Evolutionary conservation across 805 yeast genomes (phyloP).

Genomic region (Naumovozyma dairenensis): DNA sequence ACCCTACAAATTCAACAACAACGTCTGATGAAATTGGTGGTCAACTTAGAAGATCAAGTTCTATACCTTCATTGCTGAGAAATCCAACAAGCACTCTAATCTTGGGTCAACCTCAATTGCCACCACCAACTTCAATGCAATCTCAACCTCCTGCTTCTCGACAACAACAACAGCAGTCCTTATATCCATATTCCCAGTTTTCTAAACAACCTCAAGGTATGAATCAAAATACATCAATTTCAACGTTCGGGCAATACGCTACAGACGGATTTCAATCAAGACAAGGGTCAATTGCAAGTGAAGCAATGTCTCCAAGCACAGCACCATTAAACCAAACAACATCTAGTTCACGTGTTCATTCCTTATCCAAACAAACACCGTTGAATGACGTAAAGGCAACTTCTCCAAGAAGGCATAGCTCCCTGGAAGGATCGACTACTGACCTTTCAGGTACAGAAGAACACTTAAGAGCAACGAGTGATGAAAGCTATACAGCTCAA

Average conservation of each 20-base stretch:
- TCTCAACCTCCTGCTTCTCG: neutral
- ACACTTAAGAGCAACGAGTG: no score
- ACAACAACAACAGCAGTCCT: conserved; percentile 8
- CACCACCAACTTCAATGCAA: conserved; percentile 8
- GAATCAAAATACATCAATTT: conserved; percentile 10
- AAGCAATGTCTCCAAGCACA: conserved; percentile 25
- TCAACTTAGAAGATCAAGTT: conserved; percentile 18
- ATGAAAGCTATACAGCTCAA: no score
- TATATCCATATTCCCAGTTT: conserved; percentile 22
- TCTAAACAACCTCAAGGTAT: conserved; percentile 13
- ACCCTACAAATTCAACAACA: conserved; percentile 6
- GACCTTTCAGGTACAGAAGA: no score
- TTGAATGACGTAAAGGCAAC: no score
- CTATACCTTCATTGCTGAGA: conserved; percentile 22
- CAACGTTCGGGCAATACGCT: conserved; percentile 19
- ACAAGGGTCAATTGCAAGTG: conserved; percentile 24
- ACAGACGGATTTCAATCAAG: conserved; percentile 23
- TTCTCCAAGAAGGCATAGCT: no score
- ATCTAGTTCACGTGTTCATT: neutral
- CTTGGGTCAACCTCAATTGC: conserved; percentile 12
- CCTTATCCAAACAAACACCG: neutral
- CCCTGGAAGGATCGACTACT: no score
- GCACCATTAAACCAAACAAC: conserved; percentile 8
- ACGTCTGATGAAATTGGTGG: conserved; percentile 11
- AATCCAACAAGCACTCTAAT: conserved; percentile 13